Evolutionary conservation across 78 protist genomes (phyloP).

Genomic region (Dictyostelium citrinum): DNA sequence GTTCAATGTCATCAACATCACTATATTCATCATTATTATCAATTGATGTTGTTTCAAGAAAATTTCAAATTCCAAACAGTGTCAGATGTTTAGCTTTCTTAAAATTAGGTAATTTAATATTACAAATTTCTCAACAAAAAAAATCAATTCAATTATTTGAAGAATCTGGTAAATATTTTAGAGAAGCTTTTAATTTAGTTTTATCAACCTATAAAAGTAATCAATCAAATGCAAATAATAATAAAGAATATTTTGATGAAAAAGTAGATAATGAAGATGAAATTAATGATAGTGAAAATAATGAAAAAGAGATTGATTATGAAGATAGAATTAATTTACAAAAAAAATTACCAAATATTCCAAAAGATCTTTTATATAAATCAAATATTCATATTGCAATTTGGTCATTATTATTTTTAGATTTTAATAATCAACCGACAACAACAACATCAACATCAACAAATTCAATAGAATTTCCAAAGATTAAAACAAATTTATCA

Average conservation of each 20-base stretch:
- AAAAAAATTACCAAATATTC: not conserved
- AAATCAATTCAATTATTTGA: not conserved
- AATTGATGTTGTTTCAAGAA: not conserved
- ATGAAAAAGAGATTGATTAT: not conserved
- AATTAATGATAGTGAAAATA: not conserved
- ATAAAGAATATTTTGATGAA: not conserved
- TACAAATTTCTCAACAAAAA: not conserved
- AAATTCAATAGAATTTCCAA: slow-evolving; percentile 1
- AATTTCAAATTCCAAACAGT: not conserved
- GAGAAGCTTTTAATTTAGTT: slow-evolving; percentile 33
- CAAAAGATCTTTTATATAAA: not conserved
- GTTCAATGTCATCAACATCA: not conserved
- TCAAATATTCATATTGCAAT: slow-evolving; percentile 18
- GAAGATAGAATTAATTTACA: not conserved
- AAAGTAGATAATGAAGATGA: not conserved
- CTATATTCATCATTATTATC: not conserved
- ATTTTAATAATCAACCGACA: not conserved
- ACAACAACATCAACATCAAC: not conserved
- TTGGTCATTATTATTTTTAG: slow-evolving; percentile 21
- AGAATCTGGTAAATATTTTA: slow-evolving; percentile 10
- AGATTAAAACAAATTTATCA: not conserved
- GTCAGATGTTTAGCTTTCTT: not conserved
- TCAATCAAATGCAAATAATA: not conserved
- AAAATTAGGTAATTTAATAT: not conserved
- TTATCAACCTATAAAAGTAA: not conserved